Evolutionary conservation across 768 basidiomycete species (phyloP), one percentile per base, ranked within the genome.

Genomic region (Kwoniella botswanensis): DNA sequence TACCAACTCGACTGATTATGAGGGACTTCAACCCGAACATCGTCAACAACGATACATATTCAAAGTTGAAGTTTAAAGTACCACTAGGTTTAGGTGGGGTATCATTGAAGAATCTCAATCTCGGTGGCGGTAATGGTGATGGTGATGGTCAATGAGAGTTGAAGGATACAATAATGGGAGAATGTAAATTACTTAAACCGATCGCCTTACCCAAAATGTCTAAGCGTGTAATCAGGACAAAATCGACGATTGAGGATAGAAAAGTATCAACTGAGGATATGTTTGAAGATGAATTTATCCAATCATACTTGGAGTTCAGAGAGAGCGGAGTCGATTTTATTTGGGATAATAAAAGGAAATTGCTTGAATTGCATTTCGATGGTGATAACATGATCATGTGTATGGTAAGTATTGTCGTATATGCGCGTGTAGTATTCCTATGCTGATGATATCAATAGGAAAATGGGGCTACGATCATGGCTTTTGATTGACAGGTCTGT

Each of bases 131-230:
- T 17, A 1, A 52, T 52, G 35, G 24, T 6, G 24, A 12, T 52
- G 12, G 17, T 17, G 9, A 52, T 52, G 5, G 21, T 9, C 15
- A 52, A 52, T 9, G 0, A 4, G 24, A 55, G 6, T 55, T 55
- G 24, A 24, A 22, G 24, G 54, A 44, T 24, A 63, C 62, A 3
- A 52, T 24, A 21, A 9, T 50, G 13, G 15, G 21, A 15, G 11
- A 22, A 52, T 63, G 62, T 50, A 44, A 44, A 63, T 29, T 63
- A 24, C 18, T 41, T 18, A 63, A 63, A 63, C 62, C 62, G 10
- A 50, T 63, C 44, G 61, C 61, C 18, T 62, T 62, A 46, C 61
- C 61, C 46, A 21, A 42, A 42, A 17, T 42, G 3, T 3, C 12
- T 7, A 46, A n/a, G 4, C 26, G 26, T 4, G 5, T 41, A 29